A percentile compares a stretch with the other conserved stretches of the same genome.
Evolutionary conservation across 75 land plant species (phyloP).

Genomic region (Picea sitchensis): DNA sequence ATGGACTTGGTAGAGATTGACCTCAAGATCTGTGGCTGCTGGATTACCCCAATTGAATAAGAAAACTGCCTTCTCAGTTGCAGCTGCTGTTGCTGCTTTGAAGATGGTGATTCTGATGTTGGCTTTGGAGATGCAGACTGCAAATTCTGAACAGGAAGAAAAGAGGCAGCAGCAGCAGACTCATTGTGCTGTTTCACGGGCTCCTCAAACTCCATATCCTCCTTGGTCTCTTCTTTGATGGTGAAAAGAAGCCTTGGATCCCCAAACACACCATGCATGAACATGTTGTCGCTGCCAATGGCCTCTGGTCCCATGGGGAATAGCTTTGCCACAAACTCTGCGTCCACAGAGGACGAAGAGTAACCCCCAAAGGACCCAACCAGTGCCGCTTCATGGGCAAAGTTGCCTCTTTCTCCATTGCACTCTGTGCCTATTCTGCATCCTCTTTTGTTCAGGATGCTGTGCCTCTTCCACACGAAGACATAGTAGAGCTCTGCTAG

Average conservation of each 20-base stretch:
- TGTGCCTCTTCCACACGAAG: slow-evolving; percentile 15
- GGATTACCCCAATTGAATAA: slow-evolving; percentile 4
- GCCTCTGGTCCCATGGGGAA: slow-evolving; percentile 7
- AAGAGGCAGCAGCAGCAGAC: neutral
- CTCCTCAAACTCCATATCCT: slow-evolving; percentile 18
- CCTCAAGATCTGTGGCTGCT: slow-evolving; percentile 9
- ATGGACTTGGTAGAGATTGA: slow-evolving; percentile 4
- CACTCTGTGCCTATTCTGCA: neutral
- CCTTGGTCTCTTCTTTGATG: slow-evolving; percentile 20
- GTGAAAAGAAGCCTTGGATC: slow-evolving; percentile 13
- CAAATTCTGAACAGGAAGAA: neutral
- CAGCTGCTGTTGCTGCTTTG: neutral
- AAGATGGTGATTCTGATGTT: neutral
- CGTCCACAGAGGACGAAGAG: neutral
- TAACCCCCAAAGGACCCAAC: slow-evolving; percentile 8
- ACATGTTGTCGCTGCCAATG: neutral
- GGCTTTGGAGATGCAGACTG: neutral
- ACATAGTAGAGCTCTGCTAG: slow-evolving; percentile 18
- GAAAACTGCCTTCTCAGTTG: slow-evolving; percentile 2
- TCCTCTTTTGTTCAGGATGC: slow-evolving; percentile 5
- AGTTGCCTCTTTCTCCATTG: neutral
- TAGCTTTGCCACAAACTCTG: slow-evolving; percentile 13
- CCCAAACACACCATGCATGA: slow-evolving; percentile 8
- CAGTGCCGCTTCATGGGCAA: neutral
- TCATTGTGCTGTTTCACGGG: neutral